Evolutionary conservation across 345 rosid species (phyloP).

Genomic region (Pugionium dolabratum): DNA sequence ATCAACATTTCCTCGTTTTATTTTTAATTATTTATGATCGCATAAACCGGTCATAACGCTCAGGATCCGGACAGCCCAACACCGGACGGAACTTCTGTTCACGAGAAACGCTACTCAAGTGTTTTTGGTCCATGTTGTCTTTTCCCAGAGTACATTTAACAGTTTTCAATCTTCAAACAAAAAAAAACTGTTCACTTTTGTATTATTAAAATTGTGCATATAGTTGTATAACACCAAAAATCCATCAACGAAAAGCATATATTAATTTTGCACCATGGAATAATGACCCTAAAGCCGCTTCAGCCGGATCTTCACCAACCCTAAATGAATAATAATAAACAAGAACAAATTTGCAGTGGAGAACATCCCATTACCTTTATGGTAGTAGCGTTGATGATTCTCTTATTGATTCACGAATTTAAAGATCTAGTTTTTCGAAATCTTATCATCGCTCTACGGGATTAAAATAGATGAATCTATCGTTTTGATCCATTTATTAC

Average conservation of each 20-base stretch:
- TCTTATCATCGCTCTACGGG: too few species aligned
- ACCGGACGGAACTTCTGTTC: constrained; percentile 39
- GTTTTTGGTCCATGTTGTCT: constrained; percentile 26
- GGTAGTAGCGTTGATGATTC: too few species aligned
- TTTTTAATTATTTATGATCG: neutral
- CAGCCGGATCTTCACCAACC: too few species aligned
- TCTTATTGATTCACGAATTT: too few species aligned
- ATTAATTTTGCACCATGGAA: too few species aligned
- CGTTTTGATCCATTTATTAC: too few species aligned
- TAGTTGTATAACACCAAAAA: neutral
- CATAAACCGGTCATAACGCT: constrained; percentile 32
- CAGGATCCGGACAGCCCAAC: constrained; percentile 42
- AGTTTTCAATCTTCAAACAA: neutral
- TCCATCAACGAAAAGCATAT: neutral
- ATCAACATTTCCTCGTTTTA: neutral
- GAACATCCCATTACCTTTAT: too few species aligned
- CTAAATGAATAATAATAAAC: too few species aligned
- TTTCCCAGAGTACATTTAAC: constrained; percentile 3
- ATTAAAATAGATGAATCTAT: too few species aligned
- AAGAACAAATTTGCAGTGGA: too few species aligned
- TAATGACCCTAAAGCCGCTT: too few species aligned
- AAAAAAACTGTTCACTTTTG: neutral
- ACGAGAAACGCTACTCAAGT: constrained; percentile 37
- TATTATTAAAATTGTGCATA: neutral
- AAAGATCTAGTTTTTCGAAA: too few species aligned